Percentiles rank a stretch among this genome's conserved stretches.
These are phyloP conservation scores for Scheffersomyces ergatensis DNA, from an alignment of 805 yeast genomes.

Conservation along the genomic window DNA sequence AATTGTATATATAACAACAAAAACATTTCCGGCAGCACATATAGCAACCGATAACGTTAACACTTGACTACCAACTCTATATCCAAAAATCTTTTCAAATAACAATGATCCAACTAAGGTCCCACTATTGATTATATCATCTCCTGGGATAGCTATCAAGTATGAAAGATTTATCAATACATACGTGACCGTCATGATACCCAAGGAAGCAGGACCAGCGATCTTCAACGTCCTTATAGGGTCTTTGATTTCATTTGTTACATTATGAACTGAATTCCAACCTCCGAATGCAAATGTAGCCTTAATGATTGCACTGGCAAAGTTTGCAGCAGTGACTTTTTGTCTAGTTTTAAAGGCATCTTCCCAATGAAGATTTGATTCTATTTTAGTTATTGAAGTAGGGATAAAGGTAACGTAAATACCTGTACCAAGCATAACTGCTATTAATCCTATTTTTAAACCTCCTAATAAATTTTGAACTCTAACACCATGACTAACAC, in stretches of 20 bases:
- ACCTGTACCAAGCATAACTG: conserved; percentile 56
- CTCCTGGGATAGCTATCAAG: conserved; percentile 50
- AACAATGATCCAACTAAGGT: conserved; percentile 58
- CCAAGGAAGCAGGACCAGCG: conserved; percentile 58
- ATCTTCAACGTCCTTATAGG: conserved; percentile 56
- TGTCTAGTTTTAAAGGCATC: conserved; percentile 30
- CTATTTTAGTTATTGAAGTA: conserved; percentile 40
- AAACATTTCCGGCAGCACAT: conserved; percentile 62
- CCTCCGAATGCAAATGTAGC: conserved; percentile 62
- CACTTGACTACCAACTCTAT: conserved; percentile 49
- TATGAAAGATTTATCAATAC: conserved; percentile 55
- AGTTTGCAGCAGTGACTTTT: conserved; percentile 38
- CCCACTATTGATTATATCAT: conserved; percentile 53
- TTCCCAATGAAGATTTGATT: conserved; percentile 35
- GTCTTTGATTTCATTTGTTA: conserved; percentile 58
- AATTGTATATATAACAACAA: conserved; percentile 57
- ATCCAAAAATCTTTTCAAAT: conserved; percentile 56
- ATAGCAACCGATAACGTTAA: conserved; percentile 57
- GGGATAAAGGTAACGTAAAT: conserved; percentile 55
- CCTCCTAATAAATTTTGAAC: conserved; percentile 65
- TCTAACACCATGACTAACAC: conserved; percentile 57
- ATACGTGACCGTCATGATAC: conserved; percentile 48
- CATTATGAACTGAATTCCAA: conserved; percentile 62
- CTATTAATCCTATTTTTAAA: conserved; percentile 54
- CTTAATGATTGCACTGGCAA: conserved; percentile 55